Evolutionary conservation across 805 yeast species (phyloP), one percentile per base, ranked within the genome.

Genomic region (Debaryomyces castellii): DNA sequence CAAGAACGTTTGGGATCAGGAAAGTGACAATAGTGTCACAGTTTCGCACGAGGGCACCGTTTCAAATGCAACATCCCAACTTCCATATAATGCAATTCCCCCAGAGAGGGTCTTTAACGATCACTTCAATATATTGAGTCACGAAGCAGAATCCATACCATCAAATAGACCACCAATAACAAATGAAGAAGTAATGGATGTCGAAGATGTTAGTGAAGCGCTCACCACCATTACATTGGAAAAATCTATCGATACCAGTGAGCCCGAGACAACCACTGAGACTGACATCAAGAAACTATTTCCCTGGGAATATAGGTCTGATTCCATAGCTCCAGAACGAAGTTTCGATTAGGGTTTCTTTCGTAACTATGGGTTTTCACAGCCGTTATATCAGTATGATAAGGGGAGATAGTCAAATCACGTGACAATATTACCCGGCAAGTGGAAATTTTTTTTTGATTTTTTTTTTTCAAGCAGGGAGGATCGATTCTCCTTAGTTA

Each of bases 281-380:
- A 18, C 41, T 14, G 47, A 40, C 11, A 10, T 20, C 34, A 60
- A 59, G 5, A 59, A 58, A 39, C 40, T 68, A n/a, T 68, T 68
- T 50, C 73, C 73, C 2, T 68, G 74, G 74, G 74, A 68, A 50
- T 60, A 52, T 45, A 57, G 55, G 38, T 48, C 47, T 9, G 41
- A 41, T 7, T 32, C 20, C 18, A 14, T 46, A 44, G n/a, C 17
- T 10, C 53, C 68, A 7, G 67, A 60, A 44, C 49, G 72, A 41
- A 48, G 51, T 3, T 66, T 66, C 53, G 60, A 61, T 34, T 35
- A 35, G 38, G 7, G 16, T 35, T 3, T 20, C 20, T 3, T 20
- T 35, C 2, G 16, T 11, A 35, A 6, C 16, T 20, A 6, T 22
- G 8, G 24, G 3, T 35, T 10, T 20, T 35, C 20, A 32, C 18